Conservation (phyloP, 23 red algal species). For the Agarophyton chilense region DNA sequence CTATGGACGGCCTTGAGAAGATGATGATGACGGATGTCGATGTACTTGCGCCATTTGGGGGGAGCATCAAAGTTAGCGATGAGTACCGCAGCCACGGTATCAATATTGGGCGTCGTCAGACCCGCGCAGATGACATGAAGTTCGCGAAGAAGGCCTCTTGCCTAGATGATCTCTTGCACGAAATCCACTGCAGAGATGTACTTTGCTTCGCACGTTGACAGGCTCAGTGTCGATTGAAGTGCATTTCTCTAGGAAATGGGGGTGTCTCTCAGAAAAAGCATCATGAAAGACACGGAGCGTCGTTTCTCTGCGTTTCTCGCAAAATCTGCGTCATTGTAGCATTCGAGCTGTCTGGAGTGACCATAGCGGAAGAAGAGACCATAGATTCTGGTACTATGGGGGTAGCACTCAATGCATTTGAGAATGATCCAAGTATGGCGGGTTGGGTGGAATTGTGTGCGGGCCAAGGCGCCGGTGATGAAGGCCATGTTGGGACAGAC, state of each 20-base stretch:
- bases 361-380: background rate
- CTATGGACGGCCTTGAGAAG: background rate
- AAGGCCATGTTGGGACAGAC: too few relatives aligned
- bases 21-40: slow-evolving; percentile 10
- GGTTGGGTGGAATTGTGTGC: background rate
- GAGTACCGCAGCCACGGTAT: background rate
- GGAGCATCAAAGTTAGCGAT: background rate
- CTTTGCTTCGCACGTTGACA: slow-evolving; percentile 13
- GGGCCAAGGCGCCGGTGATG: background rate
- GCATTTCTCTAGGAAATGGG: background rate
- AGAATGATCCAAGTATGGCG: background rate
- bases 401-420: background rate
- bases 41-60: background rate
- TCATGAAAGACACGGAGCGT: background rate
- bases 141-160: background rate
- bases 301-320: background rate
- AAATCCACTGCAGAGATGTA: background rate
- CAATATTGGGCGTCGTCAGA: background rate
- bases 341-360: background rate
- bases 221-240: background rate
- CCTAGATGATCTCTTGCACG: background rate
- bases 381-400: background rate
- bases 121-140: background rate
- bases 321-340: background rate
- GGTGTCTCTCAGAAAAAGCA: background rate